phyloP scores from a whole-genome alignment of 768 basidiomycete species.

The Xanthoconium purpureum region DNA sequence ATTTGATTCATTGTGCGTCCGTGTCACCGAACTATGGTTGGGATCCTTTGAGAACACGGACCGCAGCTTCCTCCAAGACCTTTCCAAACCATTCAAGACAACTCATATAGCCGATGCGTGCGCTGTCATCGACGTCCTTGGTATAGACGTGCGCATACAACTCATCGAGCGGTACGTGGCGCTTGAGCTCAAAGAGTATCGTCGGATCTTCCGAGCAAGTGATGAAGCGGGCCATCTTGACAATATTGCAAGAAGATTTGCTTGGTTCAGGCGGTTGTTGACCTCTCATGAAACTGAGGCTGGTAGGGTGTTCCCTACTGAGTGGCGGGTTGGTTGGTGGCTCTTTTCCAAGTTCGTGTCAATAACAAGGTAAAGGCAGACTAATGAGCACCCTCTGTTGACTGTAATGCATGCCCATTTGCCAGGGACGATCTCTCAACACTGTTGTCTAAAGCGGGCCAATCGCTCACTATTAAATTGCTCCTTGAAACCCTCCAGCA shows the following conservation, averaged over 20 bases:
- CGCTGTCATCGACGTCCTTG: conserved; percentile 84
- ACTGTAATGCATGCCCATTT: neutral
- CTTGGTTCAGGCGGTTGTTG: conserved; percentile 89
- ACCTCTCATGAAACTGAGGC: conserved; percentile 86
- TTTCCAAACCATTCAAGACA: conserved; percentile 60
- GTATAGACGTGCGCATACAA: conserved; percentile 74
- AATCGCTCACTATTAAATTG: conserved; percentile 68
- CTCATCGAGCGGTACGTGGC: conserved; percentile 87
- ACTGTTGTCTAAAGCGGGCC: conserved; percentile 74
- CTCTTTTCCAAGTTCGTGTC: conserved; percentile 85
- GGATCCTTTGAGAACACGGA: neutral
- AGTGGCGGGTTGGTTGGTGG: conserved; percentile 84
- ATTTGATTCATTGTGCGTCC: conserved; percentile 84
- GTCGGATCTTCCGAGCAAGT: conserved; percentile 87
- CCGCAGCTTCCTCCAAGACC: conserved; percentile 75
- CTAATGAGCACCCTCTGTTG: neutral
- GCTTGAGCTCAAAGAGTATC: conserved; percentile 91
- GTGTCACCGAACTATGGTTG: neutral
- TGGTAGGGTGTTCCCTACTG: conserved; percentile 74
- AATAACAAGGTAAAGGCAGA: conserved; percentile 66
- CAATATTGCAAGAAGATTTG: conserved; percentile 88
- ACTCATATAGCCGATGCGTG: conserved; percentile 78
- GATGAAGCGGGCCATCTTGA: conserved; percentile 97
- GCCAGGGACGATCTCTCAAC: conserved; percentile 79
- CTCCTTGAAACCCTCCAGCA: conserved; percentile 85